phyloP scores from a whole-genome alignment of 495 filamentous ascomycete genomes.

The Daldinia bambusicola region DNA sequence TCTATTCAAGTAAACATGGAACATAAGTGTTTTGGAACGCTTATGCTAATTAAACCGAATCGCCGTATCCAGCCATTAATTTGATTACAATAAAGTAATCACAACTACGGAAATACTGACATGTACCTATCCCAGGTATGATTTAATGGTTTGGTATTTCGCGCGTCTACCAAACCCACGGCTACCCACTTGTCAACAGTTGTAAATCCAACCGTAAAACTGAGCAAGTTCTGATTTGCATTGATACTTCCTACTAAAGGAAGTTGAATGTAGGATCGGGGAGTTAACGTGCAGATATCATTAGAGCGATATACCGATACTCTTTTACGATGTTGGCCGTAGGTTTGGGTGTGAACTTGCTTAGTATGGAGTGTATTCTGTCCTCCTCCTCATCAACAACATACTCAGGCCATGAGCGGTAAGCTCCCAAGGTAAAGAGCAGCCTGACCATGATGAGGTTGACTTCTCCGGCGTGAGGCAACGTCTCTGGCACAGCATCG shows the following conservation, averaged over 20 bases:
- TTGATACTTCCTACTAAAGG: too few relatives aligned
- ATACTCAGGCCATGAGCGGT: slow-evolving; percentile 4
- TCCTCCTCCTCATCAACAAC: background rate
- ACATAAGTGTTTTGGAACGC: background rate
- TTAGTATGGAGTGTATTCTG: background rate
- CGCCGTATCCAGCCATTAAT: background rate
- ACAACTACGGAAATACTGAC: background rate
- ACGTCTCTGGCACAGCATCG: slow-evolving; percentile 5
- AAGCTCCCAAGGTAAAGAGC: background rate
- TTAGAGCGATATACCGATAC: background rate
- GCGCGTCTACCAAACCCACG: background rate
- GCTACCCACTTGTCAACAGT: background rate
- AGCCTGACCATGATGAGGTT: slow-evolving; percentile 15
- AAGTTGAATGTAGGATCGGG: too few relatives aligned
- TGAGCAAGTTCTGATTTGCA: too few relatives aligned
- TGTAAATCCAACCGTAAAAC: too few relatives aligned
- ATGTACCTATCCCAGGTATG: background rate
- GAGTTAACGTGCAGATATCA: background rate
- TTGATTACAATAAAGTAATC: background rate
- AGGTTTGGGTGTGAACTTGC: background rate
- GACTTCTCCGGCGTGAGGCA: background rate
- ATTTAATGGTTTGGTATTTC: background rate
- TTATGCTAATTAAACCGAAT: background rate
- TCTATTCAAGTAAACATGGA: background rate
- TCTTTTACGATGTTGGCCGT: background rate